Evolutionary conservation across 2,329 filamentous ascomycete species (phyloP).

Genomic region (Cladosporium sp.): DNA sequence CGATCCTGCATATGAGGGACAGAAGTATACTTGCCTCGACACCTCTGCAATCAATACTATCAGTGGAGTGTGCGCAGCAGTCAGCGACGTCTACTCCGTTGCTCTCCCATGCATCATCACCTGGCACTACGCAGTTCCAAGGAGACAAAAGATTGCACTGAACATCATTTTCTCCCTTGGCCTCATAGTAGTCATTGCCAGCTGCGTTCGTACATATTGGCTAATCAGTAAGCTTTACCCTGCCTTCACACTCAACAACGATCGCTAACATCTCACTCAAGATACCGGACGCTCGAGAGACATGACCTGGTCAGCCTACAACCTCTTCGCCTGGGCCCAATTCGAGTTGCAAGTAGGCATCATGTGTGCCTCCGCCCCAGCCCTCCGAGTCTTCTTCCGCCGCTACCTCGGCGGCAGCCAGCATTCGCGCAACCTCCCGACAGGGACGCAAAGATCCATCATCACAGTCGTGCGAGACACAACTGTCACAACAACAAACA

Average conservation of each 20-base stretch:
- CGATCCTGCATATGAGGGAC: slow-evolving; percentile 28
- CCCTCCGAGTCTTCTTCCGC: slow-evolving; percentile 21
- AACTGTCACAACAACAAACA: background rate
- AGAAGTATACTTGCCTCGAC: slow-evolving; percentile 31
- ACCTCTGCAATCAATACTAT: slow-evolving; percentile 37
- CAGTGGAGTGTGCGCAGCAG: slow-evolving; percentile 35
- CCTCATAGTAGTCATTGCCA: slow-evolving; percentile 36
- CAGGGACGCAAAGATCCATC: background rate
- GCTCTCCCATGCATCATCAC: slow-evolving; percentile 42
- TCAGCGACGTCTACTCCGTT: slow-evolving; percentile 40
- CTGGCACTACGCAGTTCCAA: slow-evolving; percentile 40
- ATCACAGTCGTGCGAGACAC: slow-evolving; percentile 6
- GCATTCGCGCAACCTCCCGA: background rate
- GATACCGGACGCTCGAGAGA: slow-evolving; percentile 15
- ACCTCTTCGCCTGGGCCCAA: slow-evolving; percentile 25
- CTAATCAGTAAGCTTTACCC: slow-evolving; percentile 20
- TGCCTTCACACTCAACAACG: background rate
- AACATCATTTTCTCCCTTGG: slow-evolving; percentile 43
- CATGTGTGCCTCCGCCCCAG: slow-evolving; percentile 25
- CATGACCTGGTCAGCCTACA: slow-evolving; percentile 24
- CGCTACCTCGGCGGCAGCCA: slow-evolving; percentile 14
- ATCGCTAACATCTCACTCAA: slow-evolving; percentile 9
- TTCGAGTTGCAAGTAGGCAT: slow-evolving; percentile 28
- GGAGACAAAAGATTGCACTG: slow-evolving; percentile 40
- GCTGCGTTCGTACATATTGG: slow-evolving; percentile 36